Evolutionary conservation across 805 yeast genomes (phyloP), one percentile per base, ranked within the genome.

Genomic region (Yamadazyma endophytica): DNA sequence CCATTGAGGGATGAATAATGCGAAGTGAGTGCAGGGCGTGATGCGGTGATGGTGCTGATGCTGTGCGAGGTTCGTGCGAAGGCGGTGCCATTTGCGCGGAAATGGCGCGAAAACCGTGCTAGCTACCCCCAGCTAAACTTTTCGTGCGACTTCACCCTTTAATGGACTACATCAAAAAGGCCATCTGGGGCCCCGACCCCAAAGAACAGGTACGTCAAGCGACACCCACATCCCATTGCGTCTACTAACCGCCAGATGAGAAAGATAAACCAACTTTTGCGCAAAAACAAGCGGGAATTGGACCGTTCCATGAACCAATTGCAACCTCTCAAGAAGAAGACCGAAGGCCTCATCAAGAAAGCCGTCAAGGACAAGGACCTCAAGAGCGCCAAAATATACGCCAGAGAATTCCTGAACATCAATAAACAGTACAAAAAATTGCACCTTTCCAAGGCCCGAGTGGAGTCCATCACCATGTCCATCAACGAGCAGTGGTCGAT

Each of bases 161-260:
- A 24, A 90, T 90, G 97, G 87, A 90, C 52, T 82, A 70, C 54
- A 56, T 90, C 20, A 89, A 86, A 61, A 79, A 81, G 52, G 84
- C 89, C 4, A 80, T 90, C 22, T 90, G 94, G 82, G 98, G 98
- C 0, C 97, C 97, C 0, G 96, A 89, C 52, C 96, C 97, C 24
- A 81, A 82, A 49, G 97, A 86, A 49, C 95, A 82, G 49, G 79
- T 70, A 56, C 29, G 75, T 64, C n/a, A n/a, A n/a, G n/a, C 21
- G 8, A 9, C 21, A 19, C 8, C 8, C 8, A 9, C 11, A 19
- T 9, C 8, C 21, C 11, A 19, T 8, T 11, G 11, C 8, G 21
- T 60, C 42, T 77, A 68, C 38, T 56, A 37, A 40, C 39, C 6
- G 24, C 2, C 37, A 63, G 76, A 78, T 75, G 70, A 63, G 92